Evolutionary conservation across 345 rosid species (phyloP).

Genomic region (Eucalyptus albens): DNA sequence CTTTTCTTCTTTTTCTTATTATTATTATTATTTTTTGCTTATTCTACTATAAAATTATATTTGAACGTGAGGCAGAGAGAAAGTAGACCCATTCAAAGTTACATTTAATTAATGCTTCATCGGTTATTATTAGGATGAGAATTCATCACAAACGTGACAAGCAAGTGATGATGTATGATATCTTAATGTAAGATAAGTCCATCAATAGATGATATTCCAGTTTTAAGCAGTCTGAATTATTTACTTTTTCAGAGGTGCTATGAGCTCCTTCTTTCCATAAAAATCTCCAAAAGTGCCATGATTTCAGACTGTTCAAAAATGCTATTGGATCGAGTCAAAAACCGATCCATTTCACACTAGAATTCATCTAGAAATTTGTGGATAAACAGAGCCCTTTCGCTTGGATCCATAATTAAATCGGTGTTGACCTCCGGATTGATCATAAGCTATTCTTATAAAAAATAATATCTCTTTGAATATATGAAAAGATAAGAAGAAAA

Average conservation of each 20-base stretch:
- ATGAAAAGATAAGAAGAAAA: not conserved
- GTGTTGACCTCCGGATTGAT: not conserved
- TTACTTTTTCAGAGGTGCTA: not conserved
- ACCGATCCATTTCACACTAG: not conserved
- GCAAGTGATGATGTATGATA: not conserved
- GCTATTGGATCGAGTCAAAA: not conserved
- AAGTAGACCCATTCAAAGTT: not conserved
- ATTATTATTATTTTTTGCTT: not conserved
- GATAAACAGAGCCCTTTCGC: not conserved
- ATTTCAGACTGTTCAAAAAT: not conserved
- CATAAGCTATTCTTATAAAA: not conserved
- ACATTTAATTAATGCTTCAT: not conserved
- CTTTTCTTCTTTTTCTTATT: not conserved
- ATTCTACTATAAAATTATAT: not conserved
- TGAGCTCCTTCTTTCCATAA: not conserved
- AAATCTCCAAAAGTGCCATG: too few relatives aligned
- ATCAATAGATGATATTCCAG: not conserved
- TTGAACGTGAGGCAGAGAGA: not conserved
- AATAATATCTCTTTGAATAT: not conserved
- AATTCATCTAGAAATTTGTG: not conserved
- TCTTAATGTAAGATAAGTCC: not conserved
- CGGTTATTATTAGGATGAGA: not conserved
- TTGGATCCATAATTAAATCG: not conserved
- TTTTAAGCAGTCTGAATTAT: not conserved
- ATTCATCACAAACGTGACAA: not conserved